Evolutionary conservation across 2,329 filamentous ascomycete species (phyloP).

Genomic region (Davidsoniella neocaledoniae): DNA sequence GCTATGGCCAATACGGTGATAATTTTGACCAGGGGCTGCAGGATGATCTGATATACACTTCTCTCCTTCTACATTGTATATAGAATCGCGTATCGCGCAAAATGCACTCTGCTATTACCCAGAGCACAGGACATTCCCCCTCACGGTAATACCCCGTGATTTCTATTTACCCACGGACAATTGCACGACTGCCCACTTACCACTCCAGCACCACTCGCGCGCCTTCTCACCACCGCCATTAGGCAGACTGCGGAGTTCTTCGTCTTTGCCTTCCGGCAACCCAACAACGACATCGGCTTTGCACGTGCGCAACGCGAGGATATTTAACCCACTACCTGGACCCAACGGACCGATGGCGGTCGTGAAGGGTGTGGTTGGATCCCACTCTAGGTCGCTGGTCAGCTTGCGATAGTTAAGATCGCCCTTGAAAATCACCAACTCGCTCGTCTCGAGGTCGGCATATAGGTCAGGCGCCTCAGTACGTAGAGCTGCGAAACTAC

Average conservation of each 20-base stretch:
- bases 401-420: conserved; percentile 94
- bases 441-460: conserved; percentile 63
- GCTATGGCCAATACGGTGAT: background rate
- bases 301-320: conserved; percentile 79
- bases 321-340: conserved; percentile 61
- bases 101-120: background rate
- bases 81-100: background rate
- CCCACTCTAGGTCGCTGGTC: conserved; percentile 72
- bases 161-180: conserved; percentile 31
- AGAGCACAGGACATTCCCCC: background rate
- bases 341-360: conserved; percentile 77
- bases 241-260: conserved; percentile 52
- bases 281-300: conserved; percentile 95
- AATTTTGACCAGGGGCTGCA: background rate
- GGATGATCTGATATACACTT: background rate
- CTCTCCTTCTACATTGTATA: background rate
- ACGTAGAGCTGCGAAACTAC: conserved; percentile 80
- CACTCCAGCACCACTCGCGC: conserved; percentile 85
- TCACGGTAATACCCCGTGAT: background rate
- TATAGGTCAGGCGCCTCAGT: conserved; percentile 47
- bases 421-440: conserved; percentile 91
- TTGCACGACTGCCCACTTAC: conserved; percentile 92
- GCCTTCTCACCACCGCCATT: conserved; percentile 56
- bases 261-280: conserved; percentile 65
- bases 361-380: conserved; percentile 70